These are phyloP conservation scores for Periconia sp. DNA, from an alignment of 2,329 filamentous ascomycete genomes.

Conservation along the genomic window DNA sequence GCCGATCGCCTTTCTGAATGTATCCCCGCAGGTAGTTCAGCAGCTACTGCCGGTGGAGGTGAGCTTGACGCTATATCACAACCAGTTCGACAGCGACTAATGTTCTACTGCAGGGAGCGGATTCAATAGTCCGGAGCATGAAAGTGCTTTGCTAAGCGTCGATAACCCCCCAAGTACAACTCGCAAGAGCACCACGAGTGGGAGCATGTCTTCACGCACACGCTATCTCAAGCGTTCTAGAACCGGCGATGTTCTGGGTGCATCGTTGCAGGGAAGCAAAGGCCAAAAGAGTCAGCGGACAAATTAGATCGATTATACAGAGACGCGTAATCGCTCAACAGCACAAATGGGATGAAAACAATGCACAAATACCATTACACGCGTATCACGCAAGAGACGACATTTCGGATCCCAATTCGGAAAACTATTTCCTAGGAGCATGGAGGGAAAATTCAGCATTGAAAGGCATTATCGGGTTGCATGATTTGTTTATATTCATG, in stretches of 20 bases:
- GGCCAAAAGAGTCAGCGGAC: slow-evolving; percentile 8
- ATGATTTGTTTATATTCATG: neutral
- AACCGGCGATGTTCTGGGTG: slow-evolving; percentile 14
- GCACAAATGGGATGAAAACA: neutral
- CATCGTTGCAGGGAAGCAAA: slow-evolving; percentile 6
- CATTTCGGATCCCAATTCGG: too few species aligned
- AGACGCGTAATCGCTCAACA: neutral
- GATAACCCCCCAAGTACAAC: neutral
- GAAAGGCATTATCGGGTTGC: neutral
- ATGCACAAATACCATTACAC: neutral
- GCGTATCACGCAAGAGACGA: too few species aligned
- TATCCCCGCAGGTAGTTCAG: slow-evolving; percentile 52
- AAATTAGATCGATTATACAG: neutral
- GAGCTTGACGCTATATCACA: neutral
- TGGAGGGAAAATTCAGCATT: too few species aligned
- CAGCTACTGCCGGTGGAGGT: slow-evolving; percentile 52
- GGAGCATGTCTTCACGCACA: slow-evolving; percentile 13
- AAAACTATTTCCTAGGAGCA: too few species aligned
- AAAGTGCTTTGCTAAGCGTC: neutral
- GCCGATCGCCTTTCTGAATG: slow-evolving; percentile 52
- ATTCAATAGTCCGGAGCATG: slow-evolving; percentile 43
- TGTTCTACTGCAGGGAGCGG: slow-evolving; percentile 34
- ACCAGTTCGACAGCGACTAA: neutral
- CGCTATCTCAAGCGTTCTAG: slow-evolving; percentile 18
- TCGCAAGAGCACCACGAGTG: slow-evolving; percentile 14